Evolutionary conservation across 176 grass and related monocot species (phyloP).

Genomic region (Calamus simplicifolius): DNA sequence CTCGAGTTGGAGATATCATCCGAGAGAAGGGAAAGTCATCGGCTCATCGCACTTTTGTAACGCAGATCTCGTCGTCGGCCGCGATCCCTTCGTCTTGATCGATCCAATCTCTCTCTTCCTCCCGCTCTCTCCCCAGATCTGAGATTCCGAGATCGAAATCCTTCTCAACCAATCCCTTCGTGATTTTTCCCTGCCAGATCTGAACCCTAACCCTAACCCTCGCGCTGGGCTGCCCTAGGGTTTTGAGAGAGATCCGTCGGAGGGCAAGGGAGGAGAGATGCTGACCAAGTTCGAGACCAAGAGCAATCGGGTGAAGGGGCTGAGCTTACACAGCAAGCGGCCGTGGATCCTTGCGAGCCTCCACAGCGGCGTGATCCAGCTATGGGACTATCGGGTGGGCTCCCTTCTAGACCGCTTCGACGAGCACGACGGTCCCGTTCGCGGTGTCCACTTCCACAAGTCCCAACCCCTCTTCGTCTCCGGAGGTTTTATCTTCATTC

Average conservation of each 20-base stretch:
- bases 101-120: too few relatives aligned
- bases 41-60: too few relatives aligned
- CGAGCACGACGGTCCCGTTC: conserved; percentile 83
- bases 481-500: conserved; percentile 55
- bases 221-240: too few relatives aligned
- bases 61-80: too few relatives aligned
- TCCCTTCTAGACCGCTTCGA: conserved; percentile 89
- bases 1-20: too few relatives aligned
- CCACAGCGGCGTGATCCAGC: conserved; percentile 91
- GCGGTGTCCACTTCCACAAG: conserved; percentile 83
- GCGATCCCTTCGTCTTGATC: too few relatives aligned
- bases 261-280: conserved; percentile 29
- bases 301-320: conserved; percentile 96
- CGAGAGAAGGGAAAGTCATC: too few relatives aligned
- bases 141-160: conserved; percentile 11
- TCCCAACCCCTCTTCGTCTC: conserved; percentile 96
- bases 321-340: conserved; percentile 79
- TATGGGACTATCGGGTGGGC: conserved; percentile 90
- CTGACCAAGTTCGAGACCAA: conserved; percentile 99
- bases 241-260: too few relatives aligned
- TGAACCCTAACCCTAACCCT: conserved; percentile 2
- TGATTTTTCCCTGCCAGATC: conserved; percentile 20
- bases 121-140: not conserved
- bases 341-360: conserved; percentile 81
- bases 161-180: not conserved